Conservation (phyloP, 1,139 yeast genomes). For the Suhomyces choctaworum region DNA sequence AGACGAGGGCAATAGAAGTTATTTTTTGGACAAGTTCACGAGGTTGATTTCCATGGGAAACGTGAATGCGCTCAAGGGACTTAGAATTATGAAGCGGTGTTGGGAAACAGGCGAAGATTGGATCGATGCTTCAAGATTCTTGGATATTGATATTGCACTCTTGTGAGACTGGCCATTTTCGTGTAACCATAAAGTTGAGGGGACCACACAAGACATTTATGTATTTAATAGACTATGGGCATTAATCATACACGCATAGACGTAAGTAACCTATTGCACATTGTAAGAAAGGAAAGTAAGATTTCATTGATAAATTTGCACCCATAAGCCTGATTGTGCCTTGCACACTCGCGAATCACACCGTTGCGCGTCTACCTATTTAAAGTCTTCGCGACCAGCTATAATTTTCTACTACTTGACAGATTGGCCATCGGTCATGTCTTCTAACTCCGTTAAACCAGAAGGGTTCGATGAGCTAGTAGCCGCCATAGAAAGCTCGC, state of each 20-base stretch:
- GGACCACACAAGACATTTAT: too few species aligned
- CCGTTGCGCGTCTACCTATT: too few species aligned
- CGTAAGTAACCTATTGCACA: too few species aligned
- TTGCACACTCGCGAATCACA: too few species aligned
- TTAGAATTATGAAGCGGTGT: constrained; percentile 51
- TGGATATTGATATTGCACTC: constrained; percentile 50
- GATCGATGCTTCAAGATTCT: constrained; percentile 50
- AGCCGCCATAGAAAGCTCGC: constrained; percentile 23
- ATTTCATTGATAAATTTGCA: too few species aligned
- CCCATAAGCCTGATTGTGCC: too few species aligned
- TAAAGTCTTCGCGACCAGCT: too few species aligned
- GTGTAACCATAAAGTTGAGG: too few species aligned
- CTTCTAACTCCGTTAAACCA: constrained; percentile 19
- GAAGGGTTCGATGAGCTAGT: constrained; percentile 29
- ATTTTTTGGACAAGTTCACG: constrained; percentile 41
- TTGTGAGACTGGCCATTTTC: too few species aligned
- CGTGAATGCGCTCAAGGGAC: constrained; percentile 49
- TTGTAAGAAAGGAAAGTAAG: too few species aligned
- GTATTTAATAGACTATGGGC: too few species aligned
- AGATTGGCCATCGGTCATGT: constrained; percentile 1
- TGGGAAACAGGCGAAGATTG: constrained; percentile 61
- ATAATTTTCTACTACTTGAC: neutral
- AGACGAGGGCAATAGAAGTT: constrained; percentile 30
- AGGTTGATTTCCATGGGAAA: constrained; percentile 47
- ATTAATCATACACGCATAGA: too few species aligned